Conservation (phyloP, 768 basidiomycete species). For the Mycena latifolia region DNA sequence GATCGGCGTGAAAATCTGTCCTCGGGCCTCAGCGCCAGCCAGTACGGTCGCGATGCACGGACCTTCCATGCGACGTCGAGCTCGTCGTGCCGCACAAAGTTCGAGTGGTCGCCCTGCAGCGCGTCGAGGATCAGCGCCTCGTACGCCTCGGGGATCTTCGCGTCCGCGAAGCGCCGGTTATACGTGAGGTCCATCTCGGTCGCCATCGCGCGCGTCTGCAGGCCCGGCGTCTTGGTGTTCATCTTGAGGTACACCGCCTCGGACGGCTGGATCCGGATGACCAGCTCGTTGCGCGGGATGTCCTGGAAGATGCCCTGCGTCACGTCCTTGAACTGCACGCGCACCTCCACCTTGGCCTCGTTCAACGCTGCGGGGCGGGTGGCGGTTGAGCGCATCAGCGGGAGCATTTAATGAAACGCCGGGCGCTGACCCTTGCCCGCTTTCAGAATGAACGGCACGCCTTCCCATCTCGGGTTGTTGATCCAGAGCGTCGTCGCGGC, state of each 20-base stretch:
- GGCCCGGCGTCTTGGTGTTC: constrained; percentile 94
- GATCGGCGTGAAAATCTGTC: constrained; percentile 95
- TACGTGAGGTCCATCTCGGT: constrained; percentile 99
- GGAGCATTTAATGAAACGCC: constrained; percentile 17
- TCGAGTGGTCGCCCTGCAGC: constrained; percentile 96
- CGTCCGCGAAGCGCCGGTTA: constrained; percentile 92
- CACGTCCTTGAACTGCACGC: constrained; percentile 14
- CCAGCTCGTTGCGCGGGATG: constrained; percentile 91
- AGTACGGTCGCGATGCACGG: constrained; percentile 9
- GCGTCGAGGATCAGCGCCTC: constrained; percentile 96
- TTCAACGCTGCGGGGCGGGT: constrained; percentile 76
- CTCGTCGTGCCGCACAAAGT: constrained; percentile 98
- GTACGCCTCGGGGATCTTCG: constrained; percentile 96
- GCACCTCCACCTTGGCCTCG: constrained; percentile 78
- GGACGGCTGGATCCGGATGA: constrained; percentile 95
- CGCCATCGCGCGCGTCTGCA: constrained; percentile 90
- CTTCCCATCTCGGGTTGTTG: constrained; percentile 97
- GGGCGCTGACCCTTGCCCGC: constrained; percentile 90
- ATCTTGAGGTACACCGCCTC: constrained; percentile 98
- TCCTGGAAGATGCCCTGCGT: constrained; percentile 90
- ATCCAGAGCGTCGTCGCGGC: constrained; percentile 94
- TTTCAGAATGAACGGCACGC: constrained; percentile 98
- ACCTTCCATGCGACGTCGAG: constrained; percentile 99
- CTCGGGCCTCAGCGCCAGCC: not conserved
- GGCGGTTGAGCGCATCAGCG: not conserved